Conservation (phyloP, 768 basidiomycete genomes). For the Crassisporium funariophilum region DNA sequence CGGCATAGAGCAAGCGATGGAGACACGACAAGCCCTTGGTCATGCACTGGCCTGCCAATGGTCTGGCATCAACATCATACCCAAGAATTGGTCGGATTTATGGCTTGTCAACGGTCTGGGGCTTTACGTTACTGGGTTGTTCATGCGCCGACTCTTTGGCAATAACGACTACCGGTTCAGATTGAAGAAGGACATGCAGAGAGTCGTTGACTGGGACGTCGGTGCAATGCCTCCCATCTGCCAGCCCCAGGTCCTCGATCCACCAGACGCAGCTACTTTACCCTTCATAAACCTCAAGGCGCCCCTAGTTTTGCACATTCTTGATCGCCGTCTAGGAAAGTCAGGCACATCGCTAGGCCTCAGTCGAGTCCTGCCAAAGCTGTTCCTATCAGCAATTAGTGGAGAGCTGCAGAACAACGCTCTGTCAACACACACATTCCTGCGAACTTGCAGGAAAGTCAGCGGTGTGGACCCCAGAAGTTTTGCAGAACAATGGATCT, state of each 20-base stretch:
- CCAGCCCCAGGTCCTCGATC: conserved; percentile 82
- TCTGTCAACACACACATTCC: conserved; percentile 87
- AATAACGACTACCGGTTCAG: conserved; percentile 97
- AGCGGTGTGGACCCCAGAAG: conserved; percentile 86
- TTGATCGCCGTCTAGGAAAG: conserved; percentile 92
- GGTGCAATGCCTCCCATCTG: conserved; percentile 93
- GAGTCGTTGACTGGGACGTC: conserved; percentile 84
- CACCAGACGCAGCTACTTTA: conserved; percentile 76
- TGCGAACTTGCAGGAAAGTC: conserved; percentile 90
- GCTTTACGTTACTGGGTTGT: conserved; percentile 87
- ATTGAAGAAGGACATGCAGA: conserved; percentile 94
- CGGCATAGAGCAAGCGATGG: conserved; percentile 91
- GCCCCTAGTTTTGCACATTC: conserved; percentile 93
- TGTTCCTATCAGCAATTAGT: conserved; percentile 91
- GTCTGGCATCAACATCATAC: conserved; percentile 95
- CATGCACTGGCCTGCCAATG: conserved; percentile 95
- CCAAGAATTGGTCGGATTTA: conserved; percentile 88
- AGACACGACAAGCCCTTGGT: conserved; percentile 82
- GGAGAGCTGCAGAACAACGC: conserved; percentile 86
- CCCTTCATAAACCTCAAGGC: conserved; percentile 95
- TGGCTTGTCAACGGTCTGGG: conserved; percentile 98
- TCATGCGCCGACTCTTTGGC: conserved; percentile 83
- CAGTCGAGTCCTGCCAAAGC: conserved; percentile 91
- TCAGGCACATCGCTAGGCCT: conserved; percentile 94
- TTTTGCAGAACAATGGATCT: conserved; percentile 99